Conservation (phyloP, 75 land plant genomes). For the Picea sitchensis region DNA sequence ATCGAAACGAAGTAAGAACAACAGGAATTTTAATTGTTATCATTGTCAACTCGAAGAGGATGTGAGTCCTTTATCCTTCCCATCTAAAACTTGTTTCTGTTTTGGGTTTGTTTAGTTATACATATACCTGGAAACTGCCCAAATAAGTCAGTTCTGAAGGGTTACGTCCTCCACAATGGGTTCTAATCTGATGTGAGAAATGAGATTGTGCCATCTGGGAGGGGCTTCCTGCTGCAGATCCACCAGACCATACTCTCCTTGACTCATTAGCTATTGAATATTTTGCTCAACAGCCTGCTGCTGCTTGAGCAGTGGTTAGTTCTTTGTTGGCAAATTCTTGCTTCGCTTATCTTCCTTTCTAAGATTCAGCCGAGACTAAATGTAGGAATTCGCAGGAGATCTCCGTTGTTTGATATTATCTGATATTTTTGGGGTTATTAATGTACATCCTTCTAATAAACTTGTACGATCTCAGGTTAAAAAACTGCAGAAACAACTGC, state of each 20-base stretch:
- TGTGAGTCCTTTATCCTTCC: constrained; percentile 21
- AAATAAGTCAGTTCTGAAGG: background rate
- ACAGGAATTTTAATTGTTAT: background rate
- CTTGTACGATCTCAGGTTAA: constrained; percentile 38
- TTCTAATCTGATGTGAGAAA: background rate
- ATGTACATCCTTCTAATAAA: background rate
- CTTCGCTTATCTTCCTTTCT: background rate
- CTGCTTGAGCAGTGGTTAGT: background rate
- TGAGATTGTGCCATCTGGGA: background rate
- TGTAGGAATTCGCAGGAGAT: background rate
- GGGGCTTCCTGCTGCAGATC: background rate
- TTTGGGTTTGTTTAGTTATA: background rate
- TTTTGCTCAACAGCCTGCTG: background rate
- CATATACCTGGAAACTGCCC: background rate
- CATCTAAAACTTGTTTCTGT: background rate
- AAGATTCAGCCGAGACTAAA: background rate
- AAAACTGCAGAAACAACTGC: constrained; percentile 46
- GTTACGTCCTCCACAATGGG: background rate
- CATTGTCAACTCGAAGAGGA: constrained; percentile 45
- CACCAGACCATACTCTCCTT: background rate
- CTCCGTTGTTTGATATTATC: background rate
- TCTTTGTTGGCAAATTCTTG: background rate
- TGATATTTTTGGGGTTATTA: background rate
- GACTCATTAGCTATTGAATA: background rate
- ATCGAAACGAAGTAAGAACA: constrained; percentile 2